A percentile compares a stretch with the other conserved stretches of the same genome.
These are phyloP conservation scores for Globisporangium heterothallicum DNA, from an alignment of 352 stramenopile genomes.

Conservation along the genomic window DNA sequence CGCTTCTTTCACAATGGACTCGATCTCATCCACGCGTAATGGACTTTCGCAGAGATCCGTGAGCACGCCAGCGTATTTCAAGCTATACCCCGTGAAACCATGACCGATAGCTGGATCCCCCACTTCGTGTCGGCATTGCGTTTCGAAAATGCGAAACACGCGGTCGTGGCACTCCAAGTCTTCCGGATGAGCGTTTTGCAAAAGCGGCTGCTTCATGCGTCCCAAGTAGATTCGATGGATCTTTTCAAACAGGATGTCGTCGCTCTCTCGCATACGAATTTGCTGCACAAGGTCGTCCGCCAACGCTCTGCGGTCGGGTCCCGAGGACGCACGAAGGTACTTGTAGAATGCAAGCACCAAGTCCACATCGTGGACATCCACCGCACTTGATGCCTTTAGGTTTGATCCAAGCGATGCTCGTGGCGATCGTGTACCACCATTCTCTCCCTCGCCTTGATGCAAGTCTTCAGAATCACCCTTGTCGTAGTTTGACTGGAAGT, in stretches of 20 bases:
- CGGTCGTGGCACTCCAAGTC: conserved; percentile 35
- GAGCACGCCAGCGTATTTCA: conserved; percentile 54
- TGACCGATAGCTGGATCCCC: conserved; percentile 23
- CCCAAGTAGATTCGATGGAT: conserved; percentile 32
- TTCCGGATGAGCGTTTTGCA: conserved; percentile 19
- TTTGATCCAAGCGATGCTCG: not conserved
- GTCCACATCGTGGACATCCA: conserved; percentile 68
- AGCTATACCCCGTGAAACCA: conserved; percentile 60
- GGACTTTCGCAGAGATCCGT: conserved; percentile 37
- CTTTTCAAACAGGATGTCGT: conserved; percentile 51
- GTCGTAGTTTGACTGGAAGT: conserved; percentile 82
- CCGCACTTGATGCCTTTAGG: conserved; percentile 11
- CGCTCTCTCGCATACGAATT: conserved; percentile 40
- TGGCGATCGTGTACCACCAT: not conserved
- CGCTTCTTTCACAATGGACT: conserved; percentile 26
- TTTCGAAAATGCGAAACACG: conserved; percentile 25
- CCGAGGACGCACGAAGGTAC: conserved; percentile 51
- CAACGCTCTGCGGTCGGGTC: conserved; percentile 26
- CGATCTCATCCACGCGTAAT: conserved; percentile 18
- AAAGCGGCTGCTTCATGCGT: conserved; percentile 16
- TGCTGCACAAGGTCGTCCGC: conserved; percentile 35
- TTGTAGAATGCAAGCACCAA: conserved; percentile 75
- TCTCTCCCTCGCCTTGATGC: conserved; percentile 3
- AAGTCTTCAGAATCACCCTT: conserved; percentile 21
- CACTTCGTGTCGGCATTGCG: conserved; percentile 8